A percentile compares a stretch with the other conserved stretches of the same genome.
Evolutionary conservation across 1,139 yeast genomes (phyloP).

Genomic region (Kazachstania sp.): DNA sequence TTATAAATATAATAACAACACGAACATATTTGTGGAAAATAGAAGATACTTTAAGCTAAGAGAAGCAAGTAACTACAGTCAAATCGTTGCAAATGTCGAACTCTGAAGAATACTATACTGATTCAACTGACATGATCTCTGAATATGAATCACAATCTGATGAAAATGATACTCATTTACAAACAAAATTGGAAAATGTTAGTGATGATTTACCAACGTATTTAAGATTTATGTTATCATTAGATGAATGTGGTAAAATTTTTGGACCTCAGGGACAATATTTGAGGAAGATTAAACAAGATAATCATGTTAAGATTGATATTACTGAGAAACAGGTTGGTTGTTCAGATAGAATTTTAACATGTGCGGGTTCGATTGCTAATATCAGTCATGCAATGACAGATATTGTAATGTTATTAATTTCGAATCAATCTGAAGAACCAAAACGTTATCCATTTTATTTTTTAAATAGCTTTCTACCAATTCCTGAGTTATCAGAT

Average conservation of each 20-base stretch:
- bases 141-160: neutral
- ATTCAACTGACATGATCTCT: neutral
- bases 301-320: slow-evolving; percentile 61
- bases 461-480: slow-evolving; percentile 26
- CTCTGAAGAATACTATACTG: too few relatives aligned
- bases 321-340: slow-evolving; percentile 74
- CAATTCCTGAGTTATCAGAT: slow-evolving; percentile 20
- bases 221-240: slow-evolving; percentile 6
- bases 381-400: slow-evolving; percentile 64
- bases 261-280: slow-evolving; percentile 80
- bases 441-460: slow-evolving; percentile 17
- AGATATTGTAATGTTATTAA: slow-evolving; percentile 57
- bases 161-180: neutral
- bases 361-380: slow-evolving; percentile 68
- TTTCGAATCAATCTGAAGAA: slow-evolving; percentile 7
- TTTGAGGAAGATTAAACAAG: slow-evolving; percentile 44
- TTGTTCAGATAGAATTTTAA: slow-evolving; percentile 75
- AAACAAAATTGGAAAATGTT: neutral
- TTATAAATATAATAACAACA: too few relatives aligned
- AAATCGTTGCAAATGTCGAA: too few relatives aligned
- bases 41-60: too few relatives aligned
- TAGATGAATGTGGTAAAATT: slow-evolving; percentile 74
- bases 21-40: too few relatives aligned
- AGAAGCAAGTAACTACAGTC: too few relatives aligned
- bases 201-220: slow-evolving; percentile 3